Evolutionary conservation across 2,329 filamentous ascomycete species (phyloP).

Genomic region (Corniculantispora saksenae): DNA sequence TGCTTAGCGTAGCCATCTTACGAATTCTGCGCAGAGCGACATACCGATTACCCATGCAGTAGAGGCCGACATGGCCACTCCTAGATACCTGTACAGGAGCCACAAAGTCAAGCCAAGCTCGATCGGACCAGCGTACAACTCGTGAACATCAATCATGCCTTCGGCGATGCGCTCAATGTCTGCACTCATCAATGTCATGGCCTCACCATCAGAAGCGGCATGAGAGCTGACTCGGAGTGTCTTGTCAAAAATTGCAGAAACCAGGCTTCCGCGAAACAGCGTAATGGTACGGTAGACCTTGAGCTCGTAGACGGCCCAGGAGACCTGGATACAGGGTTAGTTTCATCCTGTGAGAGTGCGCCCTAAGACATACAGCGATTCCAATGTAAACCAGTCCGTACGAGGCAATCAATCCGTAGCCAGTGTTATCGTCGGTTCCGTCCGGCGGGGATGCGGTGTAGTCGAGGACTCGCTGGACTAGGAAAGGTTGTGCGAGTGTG

Average conservation of each 20-base stretch:
- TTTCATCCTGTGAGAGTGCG: background rate
- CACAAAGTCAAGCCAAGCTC: slow-evolving; percentile 37
- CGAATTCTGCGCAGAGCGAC: background rate
- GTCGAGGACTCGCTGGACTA: slow-evolving; percentile 38
- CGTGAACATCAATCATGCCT: slow-evolving; percentile 32
- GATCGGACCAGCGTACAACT: slow-evolving; percentile 36
- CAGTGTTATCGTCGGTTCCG: slow-evolving; percentile 30
- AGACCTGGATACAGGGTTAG: background rate
- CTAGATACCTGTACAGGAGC: slow-evolving; percentile 32
- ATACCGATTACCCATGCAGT: slow-evolving; percentile 26
- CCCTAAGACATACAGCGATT: slow-evolving; percentile 35
- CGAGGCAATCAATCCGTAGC: slow-evolving; percentile 41
- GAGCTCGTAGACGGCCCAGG: slow-evolving; percentile 31
- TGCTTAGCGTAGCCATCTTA: background rate
- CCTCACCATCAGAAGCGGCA: slow-evolving; percentile 33
- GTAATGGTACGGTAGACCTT: slow-evolving; percentile 36
- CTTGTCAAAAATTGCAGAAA: slow-evolving; percentile 51
- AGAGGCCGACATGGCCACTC: slow-evolving; percentile 25
- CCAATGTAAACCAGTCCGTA: slow-evolving; percentile 41
- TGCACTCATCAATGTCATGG: slow-evolving; percentile 45
- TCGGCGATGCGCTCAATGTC: slow-evolving; percentile 40
- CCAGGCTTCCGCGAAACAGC: slow-evolving; percentile 35
- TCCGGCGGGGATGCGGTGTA: slow-evolving; percentile 30
- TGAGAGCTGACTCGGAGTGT: slow-evolving; percentile 36
- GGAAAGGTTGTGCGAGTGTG: slow-evolving; percentile 44